These are phyloP conservation scores for Leccinum arenicola DNA, from an alignment of 768 basidiomycete genomes.

Conservation along the genomic window DNA sequence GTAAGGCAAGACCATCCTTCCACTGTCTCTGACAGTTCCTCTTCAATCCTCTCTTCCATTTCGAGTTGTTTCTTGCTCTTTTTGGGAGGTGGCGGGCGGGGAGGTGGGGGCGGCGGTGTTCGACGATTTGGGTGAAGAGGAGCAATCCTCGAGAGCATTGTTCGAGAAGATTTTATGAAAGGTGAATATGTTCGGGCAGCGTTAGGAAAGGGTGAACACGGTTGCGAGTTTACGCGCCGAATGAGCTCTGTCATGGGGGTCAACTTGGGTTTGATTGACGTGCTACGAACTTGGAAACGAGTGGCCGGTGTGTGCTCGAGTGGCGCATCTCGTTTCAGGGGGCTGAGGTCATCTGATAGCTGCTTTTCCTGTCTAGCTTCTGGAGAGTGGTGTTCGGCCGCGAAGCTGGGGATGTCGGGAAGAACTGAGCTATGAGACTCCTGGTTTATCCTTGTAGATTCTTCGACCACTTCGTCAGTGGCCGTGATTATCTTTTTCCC, in stretches of 20 bases:
- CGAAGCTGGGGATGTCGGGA: constrained; percentile 1
- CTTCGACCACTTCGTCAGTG: constrained; percentile 12
- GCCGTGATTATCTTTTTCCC: constrained; percentile 17
- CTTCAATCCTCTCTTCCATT: constrained; percentile 76
- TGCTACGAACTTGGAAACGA: constrained; percentile 20
- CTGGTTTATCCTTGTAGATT: constrained; percentile 1
- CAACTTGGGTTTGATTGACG: constrained; percentile 51
- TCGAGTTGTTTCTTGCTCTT: constrained; percentile 80
- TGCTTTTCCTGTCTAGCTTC: constrained; percentile 13
- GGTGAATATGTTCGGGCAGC: constrained; percentile 52
- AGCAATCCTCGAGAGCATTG: constrained; percentile 63
- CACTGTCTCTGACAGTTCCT: constrained; percentile 70
- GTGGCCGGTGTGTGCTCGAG: constrained; percentile 11
- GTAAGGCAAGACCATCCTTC: constrained; percentile 56
- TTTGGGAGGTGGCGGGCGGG: constrained; percentile 66
- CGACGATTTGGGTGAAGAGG: constrained; percentile 73
- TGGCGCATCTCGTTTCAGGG: not conserved
- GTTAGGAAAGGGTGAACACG: constrained; percentile 49
- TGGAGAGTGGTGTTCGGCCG: not conserved
- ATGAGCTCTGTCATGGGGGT: constrained; percentile 78
- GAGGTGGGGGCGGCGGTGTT: constrained; percentile 70
- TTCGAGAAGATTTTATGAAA: constrained; percentile 60
- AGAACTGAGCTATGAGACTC: not conserved
- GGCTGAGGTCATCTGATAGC: constrained; percentile 2
- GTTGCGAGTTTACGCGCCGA: constrained; percentile 63